Base-by-base conservation (phyloP, 352 stramenopile species). In the Phytophthora sp. region DNA sequence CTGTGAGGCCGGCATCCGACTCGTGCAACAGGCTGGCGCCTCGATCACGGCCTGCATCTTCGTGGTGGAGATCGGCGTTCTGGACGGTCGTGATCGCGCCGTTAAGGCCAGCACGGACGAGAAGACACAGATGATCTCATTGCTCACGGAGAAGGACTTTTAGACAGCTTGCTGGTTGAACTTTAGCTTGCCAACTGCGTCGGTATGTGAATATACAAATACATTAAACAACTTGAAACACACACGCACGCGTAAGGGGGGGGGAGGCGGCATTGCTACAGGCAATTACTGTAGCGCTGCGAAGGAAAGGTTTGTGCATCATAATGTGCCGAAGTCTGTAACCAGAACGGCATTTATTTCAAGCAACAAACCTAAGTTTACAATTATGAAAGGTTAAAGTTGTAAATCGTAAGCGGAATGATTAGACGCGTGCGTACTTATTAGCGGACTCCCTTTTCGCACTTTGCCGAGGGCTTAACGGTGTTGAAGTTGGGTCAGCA, bases 21-120 rank as follows among this genome's bases (percentile, higher is more conserved):
- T 98, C 33, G 86, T 97, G 56, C 89, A 96, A 69, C 81, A 90
- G 60, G 80, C 84, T n/a, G 90, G 87, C 24, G 93, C 88, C 26
- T 84, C 73, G 27, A 89, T 99, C 23, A 87, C 93, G 2, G 93
- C 97, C 68, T 97, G 88, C 73, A 80, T 97, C 4, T 98, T 97
- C 69, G 91, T 99, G n/a, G 94, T 99, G 24, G 96, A 99, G 85
- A 90, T 99, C 54, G 57, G 56, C 13, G 77, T 75, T 38, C 73
- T 94, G 15, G 64, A 83, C 29, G 84, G 86, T 47, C 84, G 82
- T 42, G 72, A 57, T 29, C 81, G 82, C 26, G 80, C 74, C 41
- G 64, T 76, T 26, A 78, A 77, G 47, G 73, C 71, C 33, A 75
- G 75, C 39, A 69, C 76, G 8, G 51, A 59, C 26, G 53, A 76